phyloP scores from a whole-genome alignment of 805 yeast species.

The Nakazawaea molendinolei region DNA sequence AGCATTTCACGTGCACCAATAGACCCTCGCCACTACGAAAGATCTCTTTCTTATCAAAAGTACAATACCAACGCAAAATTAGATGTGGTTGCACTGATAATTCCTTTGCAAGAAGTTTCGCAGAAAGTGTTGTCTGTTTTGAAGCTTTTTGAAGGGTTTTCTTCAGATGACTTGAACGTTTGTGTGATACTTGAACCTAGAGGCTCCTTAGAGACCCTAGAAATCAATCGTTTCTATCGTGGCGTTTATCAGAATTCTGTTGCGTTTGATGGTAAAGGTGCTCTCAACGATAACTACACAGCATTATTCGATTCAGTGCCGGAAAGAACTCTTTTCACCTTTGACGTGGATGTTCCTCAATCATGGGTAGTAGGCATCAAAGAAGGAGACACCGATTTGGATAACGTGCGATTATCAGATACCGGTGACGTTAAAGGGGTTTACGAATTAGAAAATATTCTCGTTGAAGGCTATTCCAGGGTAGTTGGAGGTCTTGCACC shows the following conservation, averaged over 20 bases:
- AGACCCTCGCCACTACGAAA: background rate
- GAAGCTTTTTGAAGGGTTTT: conserved; percentile 29
- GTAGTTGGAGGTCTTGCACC: conserved; percentile 27
- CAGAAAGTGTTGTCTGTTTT: conserved; percentile 53
- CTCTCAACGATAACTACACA: conserved; percentile 14
- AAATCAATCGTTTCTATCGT: conserved; percentile 54
- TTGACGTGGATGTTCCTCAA: conserved; percentile 53
- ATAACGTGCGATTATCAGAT: conserved; percentile 45
- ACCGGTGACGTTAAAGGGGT: conserved; percentile 35
- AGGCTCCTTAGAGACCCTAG: conserved; percentile 30
- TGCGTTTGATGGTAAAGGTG: conserved; percentile 24
- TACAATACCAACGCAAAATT: conserved; percentile 19
- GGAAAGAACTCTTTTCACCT: conserved; percentile 41
- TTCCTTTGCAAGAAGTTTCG: conserved; percentile 66
- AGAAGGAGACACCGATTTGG: conserved; percentile 51
- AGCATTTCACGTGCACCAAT: conserved; percentile 16
- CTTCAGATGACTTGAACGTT: conserved; percentile 44
- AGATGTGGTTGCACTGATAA: conserved; percentile 54
- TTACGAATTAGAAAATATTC: conserved; percentile 45
- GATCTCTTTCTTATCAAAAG: conserved; percentile 2
- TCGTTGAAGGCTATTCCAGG: conserved; percentile 58
- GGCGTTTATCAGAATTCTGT: conserved; percentile 33
- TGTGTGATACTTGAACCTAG: conserved; percentile 56
- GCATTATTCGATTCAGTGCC: conserved; percentile 44
- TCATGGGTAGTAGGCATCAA: conserved; percentile 62